Conservation (phyloP, 106 monocot species). For the Dioscorea dumetorum region DNA sequence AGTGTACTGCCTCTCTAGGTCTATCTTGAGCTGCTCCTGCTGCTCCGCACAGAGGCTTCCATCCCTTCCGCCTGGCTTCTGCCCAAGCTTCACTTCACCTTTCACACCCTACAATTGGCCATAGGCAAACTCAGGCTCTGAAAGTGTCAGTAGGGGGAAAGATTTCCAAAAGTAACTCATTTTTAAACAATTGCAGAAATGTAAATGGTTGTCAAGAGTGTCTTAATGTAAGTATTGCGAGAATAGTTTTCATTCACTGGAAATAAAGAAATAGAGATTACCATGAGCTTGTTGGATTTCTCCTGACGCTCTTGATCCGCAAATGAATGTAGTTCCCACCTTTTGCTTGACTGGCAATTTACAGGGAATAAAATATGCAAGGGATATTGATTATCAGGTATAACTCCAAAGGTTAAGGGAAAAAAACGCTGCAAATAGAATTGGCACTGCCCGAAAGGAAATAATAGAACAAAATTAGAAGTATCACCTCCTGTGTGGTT, state of each 20-base stretch:
- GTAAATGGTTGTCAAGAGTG: neutral
- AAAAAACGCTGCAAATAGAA: neutral
- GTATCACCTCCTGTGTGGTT: conserved; percentile 61
- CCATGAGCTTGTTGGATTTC: conserved; percentile 99
- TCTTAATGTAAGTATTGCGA: too few species aligned
- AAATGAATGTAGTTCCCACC: conserved; percentile 75
- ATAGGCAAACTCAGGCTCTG: conserved; percentile 97
- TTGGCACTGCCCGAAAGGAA: neutral
- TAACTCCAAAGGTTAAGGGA: neutral
- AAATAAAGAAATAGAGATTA: conserved; percentile 24
- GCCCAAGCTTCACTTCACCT: conserved; percentile 35
- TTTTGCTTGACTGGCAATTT: conserved; percentile 37
- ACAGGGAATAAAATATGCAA: neutral
- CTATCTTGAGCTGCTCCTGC: conserved; percentile 64
- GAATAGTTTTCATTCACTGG: too few species aligned
- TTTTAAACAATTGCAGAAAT: neutral
- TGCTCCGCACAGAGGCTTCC: conserved; percentile 38
- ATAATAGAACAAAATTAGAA: neutral
- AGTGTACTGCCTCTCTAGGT: conserved; percentile 94
- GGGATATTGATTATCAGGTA: neutral
- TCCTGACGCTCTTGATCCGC: conserved; percentile 83
- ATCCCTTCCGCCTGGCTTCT: conserved; percentile 32
- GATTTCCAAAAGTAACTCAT: neutral
- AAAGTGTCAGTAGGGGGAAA: conserved; percentile 69
- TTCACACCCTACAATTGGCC: conserved; percentile 99